A percentile compares a stretch with the other conserved stretches of the same genome.
Conservation (phyloP, 257 asterid genomes). For the Cynanchum wilfordii region DNA sequence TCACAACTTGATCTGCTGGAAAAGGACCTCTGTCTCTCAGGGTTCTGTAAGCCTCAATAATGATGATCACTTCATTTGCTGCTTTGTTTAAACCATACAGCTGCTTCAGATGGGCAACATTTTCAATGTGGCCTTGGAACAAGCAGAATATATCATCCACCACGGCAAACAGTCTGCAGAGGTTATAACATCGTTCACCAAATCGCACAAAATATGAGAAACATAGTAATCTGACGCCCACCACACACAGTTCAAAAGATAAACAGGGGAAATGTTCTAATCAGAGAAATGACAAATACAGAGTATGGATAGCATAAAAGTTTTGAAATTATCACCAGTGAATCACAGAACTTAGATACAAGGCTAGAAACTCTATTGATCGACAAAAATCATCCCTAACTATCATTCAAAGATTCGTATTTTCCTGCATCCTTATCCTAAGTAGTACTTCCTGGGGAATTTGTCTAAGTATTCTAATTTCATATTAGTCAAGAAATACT, state of each 20-base stretch:
- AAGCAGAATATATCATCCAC: constrained; percentile 91
- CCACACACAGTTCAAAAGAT: not conserved
- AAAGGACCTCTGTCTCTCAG: constrained; percentile 97
- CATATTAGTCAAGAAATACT: too few species aligned
- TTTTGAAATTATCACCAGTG: not conserved
- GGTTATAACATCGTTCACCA: not conserved
- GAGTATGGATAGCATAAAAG: not conserved
- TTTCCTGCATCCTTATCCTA: not conserved
- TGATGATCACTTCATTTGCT: constrained; percentile 78
- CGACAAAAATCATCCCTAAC: not conserved
- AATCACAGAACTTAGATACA: not conserved
- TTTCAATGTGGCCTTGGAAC: constrained; percentile 89
- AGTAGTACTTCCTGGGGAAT: too few species aligned
- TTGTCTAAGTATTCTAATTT: too few species aligned
- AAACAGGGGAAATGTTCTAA: not conserved
- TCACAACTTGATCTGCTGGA: constrained; percentile 92
- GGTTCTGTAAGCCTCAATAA: constrained; percentile 87
- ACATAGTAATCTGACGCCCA: not conserved
- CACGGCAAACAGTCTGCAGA: constrained; percentile 63
- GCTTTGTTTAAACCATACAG: constrained; percentile 88
- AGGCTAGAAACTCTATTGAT: not conserved
- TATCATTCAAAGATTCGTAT: not conserved
- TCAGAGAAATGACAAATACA: not conserved
- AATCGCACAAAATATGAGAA: constrained; percentile 2
- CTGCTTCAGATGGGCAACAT: constrained; percentile 85